Conservation (phyloP, 768 basidiomycete species). For the Kwoniella botswanensis region DNA sequence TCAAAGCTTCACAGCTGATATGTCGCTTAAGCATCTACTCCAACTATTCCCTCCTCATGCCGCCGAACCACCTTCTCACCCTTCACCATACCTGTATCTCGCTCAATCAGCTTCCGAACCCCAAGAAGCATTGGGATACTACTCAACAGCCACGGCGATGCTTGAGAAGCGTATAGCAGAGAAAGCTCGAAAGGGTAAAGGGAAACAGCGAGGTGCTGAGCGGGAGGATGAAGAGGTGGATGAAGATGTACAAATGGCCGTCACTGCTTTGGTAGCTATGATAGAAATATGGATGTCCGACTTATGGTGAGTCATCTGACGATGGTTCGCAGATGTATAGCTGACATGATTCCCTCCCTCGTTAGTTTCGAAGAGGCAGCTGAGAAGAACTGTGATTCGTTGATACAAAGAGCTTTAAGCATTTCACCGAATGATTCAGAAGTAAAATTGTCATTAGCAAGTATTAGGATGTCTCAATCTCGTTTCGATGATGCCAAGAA, state of each 20-base stretch:
- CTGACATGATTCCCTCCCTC: not conserved
- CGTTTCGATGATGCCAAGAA: constrained; percentile 78
- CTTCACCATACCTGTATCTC: constrained; percentile 85
- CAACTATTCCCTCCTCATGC: constrained; percentile 64
- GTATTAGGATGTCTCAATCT: constrained; percentile 86
- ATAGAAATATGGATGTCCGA: constrained; percentile 98
- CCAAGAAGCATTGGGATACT: constrained; percentile 72
- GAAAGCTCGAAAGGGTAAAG: constrained; percentile 66
- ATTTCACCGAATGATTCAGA: constrained; percentile 77
- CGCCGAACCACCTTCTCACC: constrained; percentile 60
- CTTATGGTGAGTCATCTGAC: constrained; percentile 69
- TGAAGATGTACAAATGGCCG: constrained; percentile 67
- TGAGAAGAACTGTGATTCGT: constrained; percentile 76
- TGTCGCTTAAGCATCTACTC: constrained; percentile 63
- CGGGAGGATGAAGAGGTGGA: constrained; percentile 58
- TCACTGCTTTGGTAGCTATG: constrained; percentile 81
- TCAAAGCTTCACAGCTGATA: not conserved
- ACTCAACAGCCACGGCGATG: constrained; percentile 63
- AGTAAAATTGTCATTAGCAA: constrained; percentile 77
- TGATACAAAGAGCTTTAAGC: constrained; percentile 74
- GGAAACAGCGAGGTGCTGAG: constrained; percentile 63
- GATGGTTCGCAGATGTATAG: not conserved
- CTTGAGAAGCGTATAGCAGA: constrained; percentile 63
- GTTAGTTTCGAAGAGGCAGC: constrained; percentile 79
- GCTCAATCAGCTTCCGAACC: constrained; percentile 85